phyloP scores from a whole-genome alignment of 2,329 filamentous ascomycete genomes.

The Pseudocercospora eumusae region DNA sequence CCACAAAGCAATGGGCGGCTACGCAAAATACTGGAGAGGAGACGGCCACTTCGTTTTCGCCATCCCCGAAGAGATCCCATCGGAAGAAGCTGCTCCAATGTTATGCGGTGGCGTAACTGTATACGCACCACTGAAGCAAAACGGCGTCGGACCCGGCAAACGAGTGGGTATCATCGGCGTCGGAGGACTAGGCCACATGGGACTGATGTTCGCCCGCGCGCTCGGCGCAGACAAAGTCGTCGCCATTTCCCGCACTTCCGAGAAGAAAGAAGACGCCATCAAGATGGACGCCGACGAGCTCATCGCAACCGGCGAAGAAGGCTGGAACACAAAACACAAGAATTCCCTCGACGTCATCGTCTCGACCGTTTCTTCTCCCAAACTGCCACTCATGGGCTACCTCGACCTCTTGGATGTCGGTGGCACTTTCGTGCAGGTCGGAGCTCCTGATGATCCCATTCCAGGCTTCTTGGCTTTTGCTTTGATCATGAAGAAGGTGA shows the following conservation, averaged over 20 bases:
- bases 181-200: constrained; percentile 65
- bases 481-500: constrained; percentile 58
- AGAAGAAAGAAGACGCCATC: constrained; percentile 61
- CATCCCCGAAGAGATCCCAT: constrained; percentile 54
- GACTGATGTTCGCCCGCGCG: constrained; percentile 68
- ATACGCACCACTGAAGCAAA: constrained; percentile 67
- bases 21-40: constrained; percentile 55
- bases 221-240: constrained; percentile 68
- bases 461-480: constrained; percentile 59
- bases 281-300: constrained; percentile 63
- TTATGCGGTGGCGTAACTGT: constrained; percentile 77
- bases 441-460: constrained; percentile 60
- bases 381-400: constrained; percentile 66
- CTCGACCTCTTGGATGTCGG: constrained; percentile 61
- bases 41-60: constrained; percentile 56
- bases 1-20: constrained; percentile 62
- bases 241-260: constrained; percentile 62
- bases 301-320: constrained; percentile 60
- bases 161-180: constrained; percentile 71
- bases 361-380: constrained; percentile 57
- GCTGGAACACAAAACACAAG: constrained; percentile 59
- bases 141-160: constrained; percentile 69
- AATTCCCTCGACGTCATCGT: constrained; percentile 60
- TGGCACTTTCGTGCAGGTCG: constrained; percentile 66
- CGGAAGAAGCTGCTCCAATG: constrained; percentile 64